Conservation (phyloP, 192 early-diverging fungal species). For the Rhizophagus prolifer region DNA sequence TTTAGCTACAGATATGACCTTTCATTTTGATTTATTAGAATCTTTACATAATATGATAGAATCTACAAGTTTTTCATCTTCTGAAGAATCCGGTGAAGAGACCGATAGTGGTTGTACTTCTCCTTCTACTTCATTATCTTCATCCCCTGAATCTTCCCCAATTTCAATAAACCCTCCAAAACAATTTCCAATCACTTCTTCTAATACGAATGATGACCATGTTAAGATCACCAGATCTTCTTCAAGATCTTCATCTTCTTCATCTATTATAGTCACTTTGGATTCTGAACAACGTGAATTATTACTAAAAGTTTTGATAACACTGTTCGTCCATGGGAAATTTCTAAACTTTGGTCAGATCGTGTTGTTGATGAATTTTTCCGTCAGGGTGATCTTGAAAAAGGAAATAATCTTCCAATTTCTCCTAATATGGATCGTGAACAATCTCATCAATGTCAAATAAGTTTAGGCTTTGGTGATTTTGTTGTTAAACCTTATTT, state of each 20-base stretch:
- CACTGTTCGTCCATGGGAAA: slow-evolving; percentile 75
- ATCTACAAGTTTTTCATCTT: slow-evolving; percentile 32
- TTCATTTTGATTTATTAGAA: slow-evolving; percentile 75
- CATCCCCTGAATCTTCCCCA: slow-evolving; percentile 31
- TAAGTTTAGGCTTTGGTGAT: slow-evolving; percentile 80
- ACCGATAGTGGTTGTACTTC: slow-evolving; percentile 4
- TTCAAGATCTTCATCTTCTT: slow-evolving; percentile 20
- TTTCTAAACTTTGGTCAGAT: slow-evolving; percentile 90
- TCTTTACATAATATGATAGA: slow-evolving; percentile 49
- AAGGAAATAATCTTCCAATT: slow-evolving; percentile 67
- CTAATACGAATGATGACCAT: slow-evolving; percentile 19
- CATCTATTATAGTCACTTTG: slow-evolving; percentile 25
- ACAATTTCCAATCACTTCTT: slow-evolving; percentile 8
- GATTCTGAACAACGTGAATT: slow-evolving; percentile 57
- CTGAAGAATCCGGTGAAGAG: slow-evolving; percentile 16
- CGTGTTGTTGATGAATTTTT: slow-evolving; percentile 86
- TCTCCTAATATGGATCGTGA: slow-evolving; percentile 90
- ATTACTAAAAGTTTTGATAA: slow-evolving; percentile 71
- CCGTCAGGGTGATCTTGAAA: slow-evolving; percentile 83
- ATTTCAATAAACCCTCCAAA: slow-evolving; percentile 26
- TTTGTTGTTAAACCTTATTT: slow-evolving; percentile 88
- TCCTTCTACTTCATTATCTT: slow-evolving; percentile 26
- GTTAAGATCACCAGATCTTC: slow-evolving; percentile 6
- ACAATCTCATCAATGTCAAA: slow-evolving; percentile 66
- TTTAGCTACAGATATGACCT: slow-evolving; percentile 88